Conservation (phyloP, 306 rosid genomes). For the Leucaena leucocephala region DNA sequence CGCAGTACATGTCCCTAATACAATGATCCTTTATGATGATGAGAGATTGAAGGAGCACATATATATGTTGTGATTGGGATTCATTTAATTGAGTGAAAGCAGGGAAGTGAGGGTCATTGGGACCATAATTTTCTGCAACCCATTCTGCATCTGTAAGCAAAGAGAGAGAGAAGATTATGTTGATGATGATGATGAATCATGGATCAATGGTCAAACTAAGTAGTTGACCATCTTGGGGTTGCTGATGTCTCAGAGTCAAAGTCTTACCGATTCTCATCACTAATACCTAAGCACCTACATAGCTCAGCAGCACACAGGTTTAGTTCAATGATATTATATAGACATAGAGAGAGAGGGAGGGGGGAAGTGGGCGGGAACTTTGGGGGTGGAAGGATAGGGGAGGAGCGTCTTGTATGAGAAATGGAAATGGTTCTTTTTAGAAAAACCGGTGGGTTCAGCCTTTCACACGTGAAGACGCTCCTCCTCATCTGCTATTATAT, state of each 20-base stretch:
- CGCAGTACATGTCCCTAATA: slow-evolving; percentile 40
- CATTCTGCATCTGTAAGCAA: slow-evolving; percentile 58
- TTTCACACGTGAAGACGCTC: slow-evolving; percentile 98
- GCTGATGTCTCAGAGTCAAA: slow-evolving; percentile 63
- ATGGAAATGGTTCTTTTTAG: slow-evolving; percentile 17
- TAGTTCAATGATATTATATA: slow-evolving; percentile 32
- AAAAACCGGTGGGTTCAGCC: slow-evolving; percentile 68
- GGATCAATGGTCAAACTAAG: slow-evolving; percentile 57
- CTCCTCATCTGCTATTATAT: slow-evolving; percentile 58
- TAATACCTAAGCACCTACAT: slow-evolving; percentile 50
- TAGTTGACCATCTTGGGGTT: slow-evolving; percentile 68
- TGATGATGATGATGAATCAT: background rate
- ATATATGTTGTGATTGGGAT: slow-evolving; percentile 30
- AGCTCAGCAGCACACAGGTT: background rate
- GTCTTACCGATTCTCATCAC: slow-evolving; percentile 45
- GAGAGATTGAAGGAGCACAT: slow-evolving; percentile 29
- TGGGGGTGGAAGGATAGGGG: slow-evolving; percentile 42
- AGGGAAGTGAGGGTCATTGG: slow-evolving; percentile 34
- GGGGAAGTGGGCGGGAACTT: slow-evolving; percentile 56
- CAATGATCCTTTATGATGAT: background rate
- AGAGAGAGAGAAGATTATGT: background rate
- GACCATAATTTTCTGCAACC: slow-evolving; percentile 71
- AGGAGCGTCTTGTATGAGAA: slow-evolving; percentile 60
- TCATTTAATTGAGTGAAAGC: slow-evolving; percentile 24
- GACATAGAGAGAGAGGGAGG: slow-evolving; percentile 20